Base-by-base conservation (phyloP, 2,329 filamentous ascomycete species). In the Chaetomium sp. region DNA sequence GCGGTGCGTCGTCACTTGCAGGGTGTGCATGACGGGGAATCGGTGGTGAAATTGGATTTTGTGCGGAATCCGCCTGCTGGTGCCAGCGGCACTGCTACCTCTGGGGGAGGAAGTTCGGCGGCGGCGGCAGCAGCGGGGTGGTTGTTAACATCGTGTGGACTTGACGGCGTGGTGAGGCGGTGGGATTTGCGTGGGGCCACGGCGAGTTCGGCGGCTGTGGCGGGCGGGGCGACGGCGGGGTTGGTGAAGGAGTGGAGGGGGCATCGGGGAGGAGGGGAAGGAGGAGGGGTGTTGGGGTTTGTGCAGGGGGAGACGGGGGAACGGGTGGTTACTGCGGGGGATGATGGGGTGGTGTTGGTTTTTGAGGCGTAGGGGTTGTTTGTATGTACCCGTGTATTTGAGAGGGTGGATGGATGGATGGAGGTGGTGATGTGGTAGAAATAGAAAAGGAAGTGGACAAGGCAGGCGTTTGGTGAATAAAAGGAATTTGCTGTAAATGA, bases 1-100 rank as follows among this genome's bases (percentile, higher is more conserved):
- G 88, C 91, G 2, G 83, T 95, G n/a, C 81, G 94, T 51, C 77
- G 89, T 53, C 85, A 91, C 67, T 89, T 97, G 61, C 79, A 80
- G 50, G 87, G 87, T 49, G 91, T 89, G 1, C 92, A 95, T 69
- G 88, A 91, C 61, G 88, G 89, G n/a, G 87, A 87, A 66, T 87
- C 89, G 1, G 89, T 99, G 19, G 92, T 97, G 59, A 92, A 95
- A 72, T 84, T 97, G 4, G 90, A 96, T 58, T 99, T 96, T 66
- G 81, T 95, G 56, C 56, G 59, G 12, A 27, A 27, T 27, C 19
- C 19, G 19, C 19, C 19, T 27, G 19, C 19, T 27, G 19, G 19
- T 27, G 19, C 2, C 19, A 27, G 19, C 19, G 19, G 2, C 2
- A 3, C 19, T 3, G 19, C 19, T 27, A 3, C 2, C 2, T 27